Conservation (phyloP, 345 rosid genomes). For the Citrus medica region DNA sequence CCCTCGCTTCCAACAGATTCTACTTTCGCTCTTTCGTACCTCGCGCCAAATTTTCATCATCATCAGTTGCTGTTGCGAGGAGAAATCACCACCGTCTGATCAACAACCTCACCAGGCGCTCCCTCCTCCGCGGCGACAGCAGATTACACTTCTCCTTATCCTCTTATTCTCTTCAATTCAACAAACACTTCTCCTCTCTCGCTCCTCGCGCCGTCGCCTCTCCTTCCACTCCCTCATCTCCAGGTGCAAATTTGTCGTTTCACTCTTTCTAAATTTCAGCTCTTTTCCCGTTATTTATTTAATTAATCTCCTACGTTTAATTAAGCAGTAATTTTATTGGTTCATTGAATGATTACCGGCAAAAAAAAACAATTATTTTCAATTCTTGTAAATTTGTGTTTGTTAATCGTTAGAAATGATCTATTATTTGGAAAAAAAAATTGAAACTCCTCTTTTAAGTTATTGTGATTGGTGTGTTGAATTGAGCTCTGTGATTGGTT, state of each 20-base stretch:
- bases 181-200: constrained; percentile 48
- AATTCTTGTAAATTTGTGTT: background rate
- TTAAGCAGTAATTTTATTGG: no score
- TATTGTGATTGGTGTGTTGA: constrained; percentile 1
- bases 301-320: no score
- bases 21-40: constrained; percentile 36
- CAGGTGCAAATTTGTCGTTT: constrained; percentile 36
- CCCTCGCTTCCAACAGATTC: constrained; percentile 40
- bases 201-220: constrained; percentile 66
- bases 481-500: constrained; percentile 5
- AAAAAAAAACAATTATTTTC: no score
- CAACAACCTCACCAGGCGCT: constrained; percentile 34
- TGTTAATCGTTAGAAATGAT: no score
- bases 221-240: constrained; percentile 51
- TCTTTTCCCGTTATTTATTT: background rate
- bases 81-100: constrained; percentile 34
- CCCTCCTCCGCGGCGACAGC: constrained; percentile 36
- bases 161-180: constrained; percentile 24
- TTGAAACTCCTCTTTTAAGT: background rate
- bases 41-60: constrained; percentile 11
- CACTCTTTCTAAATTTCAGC: background rate
- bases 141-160: constrained; percentile 26
- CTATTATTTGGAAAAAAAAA: no score
- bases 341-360: no score
- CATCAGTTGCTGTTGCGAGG: constrained; percentile 13